Percentiles rank a stretch among this genome's conserved stretches.
Conservation (phyloP, 208 protist genomes). For the Trypanosoma scelopori region DNA sequence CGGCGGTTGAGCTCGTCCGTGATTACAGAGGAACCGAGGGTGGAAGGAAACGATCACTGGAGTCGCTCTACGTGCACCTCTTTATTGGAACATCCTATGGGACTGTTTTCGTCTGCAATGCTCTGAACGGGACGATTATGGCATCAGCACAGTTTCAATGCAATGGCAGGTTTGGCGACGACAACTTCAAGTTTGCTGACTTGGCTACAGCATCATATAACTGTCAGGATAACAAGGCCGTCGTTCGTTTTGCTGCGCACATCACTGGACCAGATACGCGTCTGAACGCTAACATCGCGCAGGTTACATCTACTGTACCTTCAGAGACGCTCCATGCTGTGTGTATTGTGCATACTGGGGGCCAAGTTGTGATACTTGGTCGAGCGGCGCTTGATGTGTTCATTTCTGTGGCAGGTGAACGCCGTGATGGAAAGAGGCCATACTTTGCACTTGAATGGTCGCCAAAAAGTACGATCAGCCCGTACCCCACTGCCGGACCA, state of each 20-base stretch:
- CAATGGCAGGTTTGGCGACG: not conserved
- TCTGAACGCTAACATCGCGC: constrained; percentile 25
- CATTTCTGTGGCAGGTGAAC: constrained; percentile 35
- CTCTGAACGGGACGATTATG: constrained; percentile 74
- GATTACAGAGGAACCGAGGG: constrained; percentile 25
- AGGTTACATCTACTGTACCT: not conserved
- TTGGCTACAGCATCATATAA: not conserved
- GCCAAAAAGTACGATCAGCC: constrained; percentile 35
- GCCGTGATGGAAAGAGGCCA: constrained; percentile 59
- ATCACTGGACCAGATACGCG: constrained; percentile 7
- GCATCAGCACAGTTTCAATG: constrained; percentile 69
- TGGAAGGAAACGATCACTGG: constrained; percentile 15
- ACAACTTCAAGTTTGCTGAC: not conserved
- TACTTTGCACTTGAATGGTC: constrained; percentile 65
- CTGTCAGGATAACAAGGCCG: constrained; percentile 29
- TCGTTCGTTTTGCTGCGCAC: constrained; percentile 63
- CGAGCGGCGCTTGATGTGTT: constrained; percentile 59
- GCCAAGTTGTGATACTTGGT: constrained; percentile 60
- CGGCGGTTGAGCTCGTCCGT: constrained; percentile 49
- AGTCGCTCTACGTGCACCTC: constrained; percentile 61
- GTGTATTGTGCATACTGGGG: constrained; percentile 64
- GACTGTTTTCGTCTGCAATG: constrained; percentile 77
- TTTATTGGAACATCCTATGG: constrained; percentile 86
- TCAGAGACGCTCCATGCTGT: constrained; percentile 27
- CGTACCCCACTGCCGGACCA: constrained; percentile 66